Evolutionary conservation across 345 rosid species (phyloP), one percentile per base, ranked within the genome.

Genomic region (rapeseed (Brassica napus)): DNA sequence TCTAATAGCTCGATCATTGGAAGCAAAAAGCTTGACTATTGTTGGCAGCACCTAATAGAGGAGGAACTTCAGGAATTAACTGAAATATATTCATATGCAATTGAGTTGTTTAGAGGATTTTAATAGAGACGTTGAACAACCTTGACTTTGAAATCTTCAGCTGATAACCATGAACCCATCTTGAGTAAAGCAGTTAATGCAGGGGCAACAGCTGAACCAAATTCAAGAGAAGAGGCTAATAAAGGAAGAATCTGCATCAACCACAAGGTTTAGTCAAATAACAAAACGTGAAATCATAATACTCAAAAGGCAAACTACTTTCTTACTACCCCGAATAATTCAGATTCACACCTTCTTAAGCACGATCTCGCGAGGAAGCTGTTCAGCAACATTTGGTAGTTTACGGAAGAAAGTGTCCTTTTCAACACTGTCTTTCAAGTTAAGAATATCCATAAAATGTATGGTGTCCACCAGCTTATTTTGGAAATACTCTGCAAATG

Each of bases 401-500:
- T 95, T 95, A 61, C 97, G 97, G 83, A 95, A 93, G 88, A 95
- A 95, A 63, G 97, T 87, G 79, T 95, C 99, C 83, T 89, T 95
- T 85, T 95, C 98, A 26, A 89, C 86, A 73, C 99, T 93, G 81
- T 95, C 99, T 83, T 95, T 95, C 83, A 95, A 82, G 75, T 85
- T 91, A 49, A 95, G 97, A 81, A 96, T 93, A 81, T 96, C 98
- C 98, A 96, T 93, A 77, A 96, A 96, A 87, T 93, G 99, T 84
- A 96, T 93, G 32, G 99, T 95, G 86, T 93, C 97, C 85, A 96
- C 99, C 93, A 96, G 86, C 86, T 96, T 96, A 83, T 96, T 96
- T 84, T 96, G 98, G 81, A 93, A 93, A 85, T 96, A 96, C 83
- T 92, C 99, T 96, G 92, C 69, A 90, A 82, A 72, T 23, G 69